A percentile compares a stretch with the other conserved stretches of the same genome.
Evolutionary conservation across 108 stramenopile species (phyloP).

Genomic region (Skeletonema grethae): DNA sequence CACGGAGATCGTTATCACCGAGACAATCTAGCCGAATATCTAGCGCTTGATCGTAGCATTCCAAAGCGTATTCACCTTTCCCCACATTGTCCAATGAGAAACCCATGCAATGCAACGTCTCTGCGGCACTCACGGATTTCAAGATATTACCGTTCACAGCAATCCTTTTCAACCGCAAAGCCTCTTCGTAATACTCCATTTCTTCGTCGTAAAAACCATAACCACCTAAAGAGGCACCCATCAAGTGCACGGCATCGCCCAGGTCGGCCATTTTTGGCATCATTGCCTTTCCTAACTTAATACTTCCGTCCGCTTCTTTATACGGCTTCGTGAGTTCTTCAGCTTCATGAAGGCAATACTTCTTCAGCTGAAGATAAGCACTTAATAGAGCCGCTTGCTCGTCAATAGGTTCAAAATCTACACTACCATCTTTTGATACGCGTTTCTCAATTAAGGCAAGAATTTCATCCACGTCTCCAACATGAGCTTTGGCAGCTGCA

Average conservation of each 20-base stretch:
- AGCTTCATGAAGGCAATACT: conserved; percentile 35
- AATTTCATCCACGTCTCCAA: conserved; percentile 50
- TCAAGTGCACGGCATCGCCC: conserved; percentile 52
- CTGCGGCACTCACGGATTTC: conserved; percentile 38
- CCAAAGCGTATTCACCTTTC: conserved; percentile 39
- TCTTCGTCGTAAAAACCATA: conserved; percentile 53
- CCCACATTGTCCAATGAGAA: conserved; percentile 54
- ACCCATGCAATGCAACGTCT: conserved; percentile 53
- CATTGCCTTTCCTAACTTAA: conserved; percentile 16
- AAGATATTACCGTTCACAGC: conserved; percentile 23
- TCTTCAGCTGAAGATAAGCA: conserved; percentile 39
- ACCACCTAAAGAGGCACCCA: conserved; percentile 53
- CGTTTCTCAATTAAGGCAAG: conserved; percentile 39
- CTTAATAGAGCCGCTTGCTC: conserved; percentile 39
- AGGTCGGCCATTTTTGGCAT: conserved; percentile 36
- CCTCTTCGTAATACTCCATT: conserved; percentile 47
- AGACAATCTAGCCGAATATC: conserved; percentile 31
- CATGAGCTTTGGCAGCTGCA: conserved; percentile 39
- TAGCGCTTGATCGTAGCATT: conserved; percentile 46
- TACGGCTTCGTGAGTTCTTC: conserved; percentile 31
- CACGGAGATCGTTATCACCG: conserved; percentile 42
- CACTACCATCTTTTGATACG: conserved; percentile 1
- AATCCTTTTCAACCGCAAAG: conserved; percentile 40
- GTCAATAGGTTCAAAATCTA: conserved; percentile 35
- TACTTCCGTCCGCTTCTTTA: conserved; percentile 25